Evolutionary conservation across 805 yeast species (phyloP), one percentile per base, ranked within the genome.

Genomic region (Saturnispora sanitii): DNA sequence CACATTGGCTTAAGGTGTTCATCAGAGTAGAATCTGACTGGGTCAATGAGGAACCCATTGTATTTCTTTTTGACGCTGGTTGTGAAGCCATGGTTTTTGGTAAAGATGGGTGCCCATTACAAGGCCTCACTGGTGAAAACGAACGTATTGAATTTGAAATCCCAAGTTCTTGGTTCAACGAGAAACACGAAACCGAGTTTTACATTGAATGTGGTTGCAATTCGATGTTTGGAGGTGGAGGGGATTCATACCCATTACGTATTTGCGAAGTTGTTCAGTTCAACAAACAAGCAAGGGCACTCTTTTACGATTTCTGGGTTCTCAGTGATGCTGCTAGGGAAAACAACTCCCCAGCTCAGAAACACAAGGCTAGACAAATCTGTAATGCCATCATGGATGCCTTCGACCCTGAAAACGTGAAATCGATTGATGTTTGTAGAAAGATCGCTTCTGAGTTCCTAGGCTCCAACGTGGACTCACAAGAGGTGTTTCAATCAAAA

Each of bases 321-420:
- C 68, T 92, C 42, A 75, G 88, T 18, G 97, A 92, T 57, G 94
- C 94, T 12, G 88, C 96, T 1, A 70, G 96, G 40, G 96, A 90
- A 57, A 68, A 86, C 40, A 73, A 78, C 1, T 79, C 77, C 16
- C 83, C 92, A 78, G 42, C 42, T 22, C 95, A 86, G 57, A 84
- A 84, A 53, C 79, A 82, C 54, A 78, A 75, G 54, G 95, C 96
- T 0, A 70, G 85, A 41, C 79, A 77, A 44, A 56, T 86, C n/a
- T 79, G 85, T 46, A 90, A 82, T 56, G 69, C 74, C 27, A 86
- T 90, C 37, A 82, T 90, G 83, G 79, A 88, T 54, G 60, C 73
- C 2, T 90, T 90, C 58, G 95, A 90, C 56, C 77, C 81, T 3
- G 60, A 66, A 15, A 82, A 86, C 54, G 75, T 68, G 3, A 55